Conservation (phyloP, 2,329 filamentous ascomycete genomes). For the Xylariales sp. region DNA sequence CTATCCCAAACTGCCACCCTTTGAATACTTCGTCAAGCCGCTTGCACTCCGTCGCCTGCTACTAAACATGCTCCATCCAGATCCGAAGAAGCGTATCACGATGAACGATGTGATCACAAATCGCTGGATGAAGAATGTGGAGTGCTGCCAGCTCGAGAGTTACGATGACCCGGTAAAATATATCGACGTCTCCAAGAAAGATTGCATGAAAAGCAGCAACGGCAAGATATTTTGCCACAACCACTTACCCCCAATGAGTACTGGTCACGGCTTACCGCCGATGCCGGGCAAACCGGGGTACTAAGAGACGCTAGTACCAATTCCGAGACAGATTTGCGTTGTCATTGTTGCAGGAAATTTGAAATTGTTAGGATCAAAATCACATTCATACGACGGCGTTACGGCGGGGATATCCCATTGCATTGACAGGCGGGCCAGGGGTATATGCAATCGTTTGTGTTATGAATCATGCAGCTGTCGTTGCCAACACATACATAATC, state of each 20-base stretch:
- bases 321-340: neutral
- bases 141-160: slow-evolving; percentile 81
- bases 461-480: slow-evolving; percentile 22
- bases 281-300: slow-evolving; percentile 69
- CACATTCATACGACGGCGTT: slow-evolving; percentile 37
- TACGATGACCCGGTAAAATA: slow-evolving; percentile 70
- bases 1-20: slow-evolving; percentile 72
- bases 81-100: slow-evolving; percentile 76
- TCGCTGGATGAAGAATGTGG: slow-evolving; percentile 78
- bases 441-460: slow-evolving; percentile 24
- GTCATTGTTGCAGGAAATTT: neutral
- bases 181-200: slow-evolving; percentile 72
- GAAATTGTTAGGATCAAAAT: slow-evolving; percentile 11
- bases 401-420: slow-evolving; percentile 29
- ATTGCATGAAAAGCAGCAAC: slow-evolving; percentile 54
- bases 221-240: slow-evolving; percentile 70
- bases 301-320: slow-evolving; percentile 43
- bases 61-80: slow-evolving; percentile 84
- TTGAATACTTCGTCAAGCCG: slow-evolving; percentile 74
- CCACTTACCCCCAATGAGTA: slow-evolving; percentile 63
- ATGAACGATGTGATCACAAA: slow-evolving; percentile 76
- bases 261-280: slow-evolving; percentile 61
- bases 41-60: slow-evolving; percentile 76
- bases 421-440: slow-evolving; percentile 30
- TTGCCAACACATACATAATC: slow-evolving; percentile 35